Base-by-base conservation (phyloP, 1,139 yeast genomes). In the Saccharomycopsis hybrid region DNA sequence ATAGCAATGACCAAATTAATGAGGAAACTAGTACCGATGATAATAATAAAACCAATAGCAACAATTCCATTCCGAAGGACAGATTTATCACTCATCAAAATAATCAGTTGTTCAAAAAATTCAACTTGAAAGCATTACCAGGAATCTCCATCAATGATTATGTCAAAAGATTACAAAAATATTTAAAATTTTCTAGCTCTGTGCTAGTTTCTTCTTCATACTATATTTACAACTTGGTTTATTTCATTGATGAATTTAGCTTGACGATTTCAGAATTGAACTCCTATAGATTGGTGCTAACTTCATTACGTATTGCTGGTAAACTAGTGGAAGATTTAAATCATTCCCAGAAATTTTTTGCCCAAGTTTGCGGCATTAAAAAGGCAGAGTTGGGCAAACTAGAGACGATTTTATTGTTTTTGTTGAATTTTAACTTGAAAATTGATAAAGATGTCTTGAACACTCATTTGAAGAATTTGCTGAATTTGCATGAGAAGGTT, bases 361-460 rank as follows among this genome's bases (percentile, higher is more conserved):
- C 81, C 30, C 72, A 72, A 49, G 78, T 77, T 3, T 77, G 77
- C 11, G 83, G 83, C 2, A 65, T 78, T 4, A 63, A 72, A 4
- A 62, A 66, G 29, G 58, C 60, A 13, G 78, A 77, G 46, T 61
- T 78, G 35, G 66, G 70, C 35, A 64, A 69, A 37, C 59, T 78
- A 44, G 84, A 78, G 57, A 66, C 76, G 4, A 69, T 78, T 0
- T 58, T 77, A 29, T 56, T 78, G 47, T 69, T 69, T 47, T 56
- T 74, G 33, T 48, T 49, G 11, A 46, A 53, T 47, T 53, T 51
- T 39, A 46, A 53, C 30, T 44, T 53, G 38, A 53, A 53, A 32
- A 47, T 53, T 5, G 54, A 53, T 43, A 37, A 18, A 2, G 9
- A 27, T 11, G 24, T 39, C 5, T 44, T 53, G 24, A 33, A 27